These are phyloP conservation scores for Penicillium pulvis DNA, from an alignment of 495 filamentous ascomycete species.

Conservation along the genomic window DNA sequence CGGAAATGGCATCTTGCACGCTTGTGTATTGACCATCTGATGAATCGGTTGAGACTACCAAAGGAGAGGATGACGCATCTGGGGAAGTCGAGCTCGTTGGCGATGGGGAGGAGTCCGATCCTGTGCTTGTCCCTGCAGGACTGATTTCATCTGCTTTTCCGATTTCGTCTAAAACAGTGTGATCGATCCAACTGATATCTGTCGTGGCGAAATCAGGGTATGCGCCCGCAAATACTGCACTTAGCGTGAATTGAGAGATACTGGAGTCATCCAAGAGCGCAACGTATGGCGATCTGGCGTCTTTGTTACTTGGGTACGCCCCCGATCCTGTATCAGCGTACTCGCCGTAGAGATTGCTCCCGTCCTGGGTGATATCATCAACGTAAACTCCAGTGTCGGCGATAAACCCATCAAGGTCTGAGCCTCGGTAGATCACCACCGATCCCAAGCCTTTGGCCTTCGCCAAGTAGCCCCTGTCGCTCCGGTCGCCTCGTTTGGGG, in stretches of 20 bases:
- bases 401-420: slow-evolving; percentile 5
- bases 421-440: slow-evolving; percentile 10
- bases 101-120: background rate
- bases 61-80: background rate
- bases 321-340: slow-evolving; percentile 13
- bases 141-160: slow-evolving; percentile 6
- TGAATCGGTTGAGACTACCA: slow-evolving; percentile 3
- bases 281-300: slow-evolving; percentile 8
- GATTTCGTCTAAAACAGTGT: slow-evolving; percentile 6
- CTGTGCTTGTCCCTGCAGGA: background rate
- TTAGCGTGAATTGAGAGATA: slow-evolving; percentile 1
- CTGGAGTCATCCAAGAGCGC: background rate
- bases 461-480: background rate
- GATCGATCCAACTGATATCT: slow-evolving; percentile 16
- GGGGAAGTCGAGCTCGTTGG: background rate
- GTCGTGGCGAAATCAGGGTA: slow-evolving; percentile 9
- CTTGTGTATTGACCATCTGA: slow-evolving; percentile 7
- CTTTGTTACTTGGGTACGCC: slow-evolving; percentile 11
- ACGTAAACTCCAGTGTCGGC: slow-evolving; percentile 10
- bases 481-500: background rate
- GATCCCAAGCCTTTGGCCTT: slow-evolving; percentile 13
- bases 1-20: slow-evolving; percentile 1
- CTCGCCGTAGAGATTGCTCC: slow-evolving; percentile 15
- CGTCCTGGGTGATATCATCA: slow-evolving; percentile 11
- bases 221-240: slow-evolving; percentile 5